These are phyloP conservation scores for Xylaria sp. DNA, from an alignment of 2,329 filamentous ascomycete species.

Conservation along the genomic window DNA sequence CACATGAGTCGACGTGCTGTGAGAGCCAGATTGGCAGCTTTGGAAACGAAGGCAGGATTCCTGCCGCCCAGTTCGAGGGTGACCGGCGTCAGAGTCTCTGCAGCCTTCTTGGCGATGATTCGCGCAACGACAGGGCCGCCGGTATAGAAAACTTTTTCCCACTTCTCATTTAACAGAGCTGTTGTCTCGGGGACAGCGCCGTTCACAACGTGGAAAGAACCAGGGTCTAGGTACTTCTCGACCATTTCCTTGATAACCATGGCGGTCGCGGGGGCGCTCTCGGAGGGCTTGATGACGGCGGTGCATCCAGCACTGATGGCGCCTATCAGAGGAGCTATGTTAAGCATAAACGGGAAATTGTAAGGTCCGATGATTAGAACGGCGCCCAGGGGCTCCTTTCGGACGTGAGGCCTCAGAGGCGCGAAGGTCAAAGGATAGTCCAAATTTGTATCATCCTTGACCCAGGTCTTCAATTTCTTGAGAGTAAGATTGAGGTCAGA, in stretches of 20 bases:
- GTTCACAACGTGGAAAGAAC: constrained; percentile 81
- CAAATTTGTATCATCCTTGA: constrained; percentile 79
- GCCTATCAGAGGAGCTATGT: constrained; percentile 81
- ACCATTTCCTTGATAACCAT: constrained; percentile 83
- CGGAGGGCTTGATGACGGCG: constrained; percentile 89
- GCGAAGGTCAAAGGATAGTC: constrained; percentile 76
- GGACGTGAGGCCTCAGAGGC: constrained; percentile 76
- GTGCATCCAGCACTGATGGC: constrained; percentile 94
- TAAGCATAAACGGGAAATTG: constrained; percentile 91
- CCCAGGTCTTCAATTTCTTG: constrained; percentile 82
- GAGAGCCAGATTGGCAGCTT: constrained; percentile 79
- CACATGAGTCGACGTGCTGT: constrained; percentile 87
- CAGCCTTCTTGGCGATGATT: constrained; percentile 90
- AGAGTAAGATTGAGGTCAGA: constrained; percentile 83
- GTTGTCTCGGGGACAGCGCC: constrained; percentile 84
- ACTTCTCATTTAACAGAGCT: constrained; percentile 84
- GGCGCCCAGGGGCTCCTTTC: constrained; percentile 87
- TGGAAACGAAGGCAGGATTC: constrained; percentile 93
- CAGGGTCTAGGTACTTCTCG: constrained; percentile 77
- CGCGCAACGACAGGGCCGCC: constrained; percentile 81
- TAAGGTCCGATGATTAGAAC: constrained; percentile 90
- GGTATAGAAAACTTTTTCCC: constrained; percentile 99
- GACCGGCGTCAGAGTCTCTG: constrained; percentile 86
- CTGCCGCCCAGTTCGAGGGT: constrained; percentile 89
- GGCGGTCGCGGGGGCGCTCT: constrained; percentile 79